Percentiles rank a stretch among this genome's conserved stretches.
These are phyloP conservation scores for Fraxinus sp. DNA, from an alignment of 305 asterid genomes.

Conservation along the genomic window DNA sequence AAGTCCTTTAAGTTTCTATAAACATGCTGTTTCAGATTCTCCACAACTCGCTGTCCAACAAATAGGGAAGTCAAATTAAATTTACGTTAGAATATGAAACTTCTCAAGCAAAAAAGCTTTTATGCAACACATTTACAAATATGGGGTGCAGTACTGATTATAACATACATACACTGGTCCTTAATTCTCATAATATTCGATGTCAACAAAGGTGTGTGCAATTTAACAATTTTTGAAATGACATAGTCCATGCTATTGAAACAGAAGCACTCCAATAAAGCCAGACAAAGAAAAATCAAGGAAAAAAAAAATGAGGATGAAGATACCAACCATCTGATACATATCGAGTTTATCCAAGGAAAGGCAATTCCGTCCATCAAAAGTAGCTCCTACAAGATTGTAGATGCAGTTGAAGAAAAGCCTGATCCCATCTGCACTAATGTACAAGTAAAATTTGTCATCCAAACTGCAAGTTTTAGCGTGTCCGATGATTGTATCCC, in stretches of 20 bases:
- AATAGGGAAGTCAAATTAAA: conserved; percentile 26
- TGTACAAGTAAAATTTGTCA: conserved; percentile 45
- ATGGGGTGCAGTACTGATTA: not conserved
- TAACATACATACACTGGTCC: not conserved
- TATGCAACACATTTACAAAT: not conserved
- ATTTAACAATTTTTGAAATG: not conserved
- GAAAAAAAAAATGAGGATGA: not conserved
- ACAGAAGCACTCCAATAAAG: conserved; percentile 1
- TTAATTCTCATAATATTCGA: not conserved
- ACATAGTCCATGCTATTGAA: not conserved
- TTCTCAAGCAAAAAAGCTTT: not conserved
- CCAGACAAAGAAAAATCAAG: conserved; percentile 3
- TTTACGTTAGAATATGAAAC: not conserved
- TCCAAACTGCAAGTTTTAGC: conserved; percentile 54
- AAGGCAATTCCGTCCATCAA: conserved; percentile 53
- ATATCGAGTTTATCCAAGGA: conserved; percentile 37
- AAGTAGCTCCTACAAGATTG: conserved; percentile 53
- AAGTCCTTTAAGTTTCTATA: conserved; percentile 43
- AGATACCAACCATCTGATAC: conserved; percentile 58
- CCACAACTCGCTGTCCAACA: conserved; percentile 54
- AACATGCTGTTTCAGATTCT: conserved; percentile 46
- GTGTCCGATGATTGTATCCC: conserved; percentile 65
- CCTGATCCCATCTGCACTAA: conserved; percentile 31
- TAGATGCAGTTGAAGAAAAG: conserved; percentile 57
- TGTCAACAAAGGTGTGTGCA: not conserved